Evolutionary conservation across 2,329 filamentous ascomycete species (phyloP).

Genomic region (Aspergillus glaucus): DNA sequence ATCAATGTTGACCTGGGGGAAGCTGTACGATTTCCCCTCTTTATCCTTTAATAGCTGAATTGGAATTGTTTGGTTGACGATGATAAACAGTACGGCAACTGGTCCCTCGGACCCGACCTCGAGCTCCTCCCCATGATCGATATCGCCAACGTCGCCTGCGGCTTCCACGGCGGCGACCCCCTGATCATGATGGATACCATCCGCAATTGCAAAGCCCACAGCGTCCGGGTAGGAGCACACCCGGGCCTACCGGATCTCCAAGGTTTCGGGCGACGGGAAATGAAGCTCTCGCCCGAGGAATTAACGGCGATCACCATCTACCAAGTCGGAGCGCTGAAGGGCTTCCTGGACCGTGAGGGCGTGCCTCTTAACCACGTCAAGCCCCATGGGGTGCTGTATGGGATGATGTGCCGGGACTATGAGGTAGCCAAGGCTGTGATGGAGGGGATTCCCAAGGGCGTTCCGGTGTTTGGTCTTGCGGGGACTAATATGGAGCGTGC

Average conservation of each 20-base stretch:
- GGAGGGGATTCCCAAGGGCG: slow-evolving; percentile 45
- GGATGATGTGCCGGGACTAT: slow-evolving; percentile 49
- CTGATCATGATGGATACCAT: slow-evolving; percentile 60
- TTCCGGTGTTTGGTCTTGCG: slow-evolving; percentile 49
- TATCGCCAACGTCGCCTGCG: slow-evolving; percentile 58
- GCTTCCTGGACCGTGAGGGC: slow-evolving; percentile 52
- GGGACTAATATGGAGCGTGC: slow-evolving; percentile 51
- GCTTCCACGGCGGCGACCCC: slow-evolving; percentile 56
- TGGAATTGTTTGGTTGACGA: background rate
- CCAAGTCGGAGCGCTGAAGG: slow-evolving; percentile 58
- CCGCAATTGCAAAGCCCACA: slow-evolving; percentile 51
- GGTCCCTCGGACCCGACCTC: slow-evolving; percentile 49
- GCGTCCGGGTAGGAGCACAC: slow-evolving; percentile 55
- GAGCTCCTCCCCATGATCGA: slow-evolving; percentile 57
- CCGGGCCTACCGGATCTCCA: slow-evolving; percentile 60
- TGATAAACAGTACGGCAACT: slow-evolving; percentile 37
- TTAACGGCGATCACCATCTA: slow-evolving; percentile 54
- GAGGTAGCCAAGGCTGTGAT: slow-evolving; percentile 50
- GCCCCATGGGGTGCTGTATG: slow-evolving; percentile 56
- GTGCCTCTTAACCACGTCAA: slow-evolving; percentile 57
- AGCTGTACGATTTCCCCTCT: slow-evolving; percentile 20
- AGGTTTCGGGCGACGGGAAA: slow-evolving; percentile 59
- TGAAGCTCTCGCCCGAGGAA: slow-evolving; percentile 53
- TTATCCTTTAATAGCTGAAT: background rate
- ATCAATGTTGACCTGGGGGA: slow-evolving; percentile 46